Percentiles rank a stretch among this genome's conserved stretches.
These are phyloP conservation scores for Hygrophila difformis DNA, from an alignment of 257 asterid species.

Conservation along the genomic window DNA sequence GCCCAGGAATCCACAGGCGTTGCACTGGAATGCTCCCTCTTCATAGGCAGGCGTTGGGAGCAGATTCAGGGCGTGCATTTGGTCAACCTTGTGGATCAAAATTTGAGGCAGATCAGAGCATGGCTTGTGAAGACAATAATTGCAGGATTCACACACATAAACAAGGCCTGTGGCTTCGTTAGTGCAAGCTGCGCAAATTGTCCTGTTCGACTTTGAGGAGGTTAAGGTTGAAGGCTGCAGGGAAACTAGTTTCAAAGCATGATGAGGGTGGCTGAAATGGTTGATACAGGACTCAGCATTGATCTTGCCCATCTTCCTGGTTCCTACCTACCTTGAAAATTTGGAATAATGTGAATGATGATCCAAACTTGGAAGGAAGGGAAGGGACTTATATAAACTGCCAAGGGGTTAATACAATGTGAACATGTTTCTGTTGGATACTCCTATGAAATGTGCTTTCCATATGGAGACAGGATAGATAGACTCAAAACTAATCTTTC, in stretches of 20 bases:
- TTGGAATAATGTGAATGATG: neutral
- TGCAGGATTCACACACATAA: conserved; percentile 11
- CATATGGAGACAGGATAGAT: neutral
- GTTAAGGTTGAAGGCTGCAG: neutral
- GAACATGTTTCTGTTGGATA: conserved; percentile 8
- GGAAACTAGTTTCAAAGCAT: conserved; percentile 12
- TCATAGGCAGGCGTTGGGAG: conserved; percentile 13
- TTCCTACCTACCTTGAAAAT: no score
- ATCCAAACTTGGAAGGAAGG: neutral
- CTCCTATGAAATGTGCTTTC: neutral
- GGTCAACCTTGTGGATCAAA: conserved; percentile 10
- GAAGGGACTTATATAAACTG: neutral
- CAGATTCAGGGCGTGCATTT: conserved; percentile 8
- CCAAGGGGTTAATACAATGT: neutral
- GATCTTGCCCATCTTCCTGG: conserved; percentile 11
- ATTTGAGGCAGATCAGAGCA: conserved; percentile 13
- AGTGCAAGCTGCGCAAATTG: conserved; percentile 11
- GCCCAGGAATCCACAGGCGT: conserved; percentile 17
- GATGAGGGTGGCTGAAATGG: conserved; percentile 23
- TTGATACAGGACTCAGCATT: conserved; percentile 7
- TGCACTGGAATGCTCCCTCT: conserved; percentile 11
- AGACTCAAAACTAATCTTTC: neutral
- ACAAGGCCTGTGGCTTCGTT: conserved; percentile 9
- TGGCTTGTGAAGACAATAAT: conserved; percentile 12
- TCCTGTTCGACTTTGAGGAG: conserved; percentile 3